Percentiles rank a stretch among this genome's conserved stretches.
phyloP scores from a whole-genome alignment of 2,329 filamentous ascomycete species.

The Alternaria brassicae region DNA sequence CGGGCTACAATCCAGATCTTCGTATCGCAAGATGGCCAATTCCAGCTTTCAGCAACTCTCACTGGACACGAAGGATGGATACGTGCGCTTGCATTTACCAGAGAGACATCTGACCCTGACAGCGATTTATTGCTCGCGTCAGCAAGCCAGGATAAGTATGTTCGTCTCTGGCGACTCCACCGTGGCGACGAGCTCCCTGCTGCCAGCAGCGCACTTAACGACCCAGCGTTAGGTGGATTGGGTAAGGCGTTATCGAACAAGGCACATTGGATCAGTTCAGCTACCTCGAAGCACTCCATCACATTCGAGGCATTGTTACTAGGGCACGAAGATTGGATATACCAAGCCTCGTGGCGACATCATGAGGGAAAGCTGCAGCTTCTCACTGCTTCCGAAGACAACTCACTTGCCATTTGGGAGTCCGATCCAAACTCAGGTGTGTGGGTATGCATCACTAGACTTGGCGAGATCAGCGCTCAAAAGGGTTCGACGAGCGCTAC shows the following conservation, averaged over 20 bases:
- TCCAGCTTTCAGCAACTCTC: constrained; percentile 77
- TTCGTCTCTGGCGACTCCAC: constrained; percentile 89
- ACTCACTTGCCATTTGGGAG: constrained; percentile 93
- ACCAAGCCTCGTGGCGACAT: constrained; percentile 79
- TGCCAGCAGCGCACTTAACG: constrained; percentile 61
- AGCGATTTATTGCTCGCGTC: constrained; percentile 85
- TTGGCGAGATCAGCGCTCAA: constrained; percentile 92
- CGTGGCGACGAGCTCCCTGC: constrained; percentile 70
- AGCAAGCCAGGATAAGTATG: constrained; percentile 96
- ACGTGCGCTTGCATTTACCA: constrained; percentile 79
- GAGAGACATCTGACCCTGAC: constrained; percentile 61
- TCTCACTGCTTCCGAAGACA: constrained; percentile 91
- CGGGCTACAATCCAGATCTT: constrained; percentile 83
- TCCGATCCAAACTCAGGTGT: constrained; percentile 83
- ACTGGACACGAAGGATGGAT: constrained; percentile 96
- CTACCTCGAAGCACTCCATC: constrained; percentile 71
- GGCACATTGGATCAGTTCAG: constrained; percentile 74
- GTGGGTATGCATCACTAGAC: constrained; percentile 83
- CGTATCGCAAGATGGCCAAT: constrained; percentile 64
- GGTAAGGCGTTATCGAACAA: constrained; percentile 87
- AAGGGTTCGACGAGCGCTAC: constrained; percentile 97
- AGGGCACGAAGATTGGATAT: constrained; percentile 98
- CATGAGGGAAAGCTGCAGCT: constrained; percentile 68
- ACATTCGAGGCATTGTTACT: constrained; percentile 94
- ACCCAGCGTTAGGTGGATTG: constrained; percentile 65